A percentile compares a stretch with the other conserved stretches of the same genome.
Evolutionary conservation across 2,329 filamentous ascomycete species (phyloP).

Genomic region (Allantophomopsis cytisporea): DNA sequence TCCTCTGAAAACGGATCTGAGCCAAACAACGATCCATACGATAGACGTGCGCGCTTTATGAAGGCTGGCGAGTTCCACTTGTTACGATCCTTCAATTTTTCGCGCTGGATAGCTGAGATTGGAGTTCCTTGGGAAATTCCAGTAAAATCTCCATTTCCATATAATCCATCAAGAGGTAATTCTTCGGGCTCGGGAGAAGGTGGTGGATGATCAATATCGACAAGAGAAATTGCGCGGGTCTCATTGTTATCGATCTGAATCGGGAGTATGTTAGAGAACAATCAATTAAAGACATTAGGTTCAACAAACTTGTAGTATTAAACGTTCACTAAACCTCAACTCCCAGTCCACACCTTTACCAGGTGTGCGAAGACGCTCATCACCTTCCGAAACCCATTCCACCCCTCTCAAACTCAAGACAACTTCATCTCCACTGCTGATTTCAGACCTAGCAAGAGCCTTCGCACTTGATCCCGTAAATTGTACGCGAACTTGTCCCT

Average conservation of each 20-base stretch:
- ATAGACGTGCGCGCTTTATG: conserved; percentile 55
- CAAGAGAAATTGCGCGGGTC: conserved; percentile 28
- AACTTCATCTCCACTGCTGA: conserved; percentile 71
- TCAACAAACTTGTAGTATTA: conserved; percentile 29
- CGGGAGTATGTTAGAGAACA: conserved; percentile 4
- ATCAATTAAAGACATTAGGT: conserved; percentile 6
- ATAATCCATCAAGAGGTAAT: neutral
- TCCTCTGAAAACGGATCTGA: conserved; percentile 56
- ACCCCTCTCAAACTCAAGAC: conserved; percentile 55
- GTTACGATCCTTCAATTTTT: conserved; percentile 21
- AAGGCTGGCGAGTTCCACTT: conserved; percentile 73
- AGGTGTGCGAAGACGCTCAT: conserved; percentile 27
- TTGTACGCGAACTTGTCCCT: conserved; percentile 69
- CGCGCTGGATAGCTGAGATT: conserved; percentile 18
- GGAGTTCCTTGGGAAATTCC: neutral
- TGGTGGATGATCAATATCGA: conserved; percentile 37
- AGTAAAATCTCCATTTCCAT: too few relatives aligned
- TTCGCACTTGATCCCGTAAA: conserved; percentile 61
- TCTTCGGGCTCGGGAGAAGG: conserved; percentile 8
- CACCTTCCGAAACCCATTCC: conserved; percentile 32
- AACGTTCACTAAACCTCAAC: conserved; percentile 35
- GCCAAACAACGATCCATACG: conserved; percentile 54
- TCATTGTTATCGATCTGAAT: conserved; percentile 32
- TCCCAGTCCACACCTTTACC: conserved; percentile 44
- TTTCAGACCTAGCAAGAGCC: conserved; percentile 47